phyloP scores from a whole-genome alignment of 2,329 filamentous ascomycete species.

The Septoria petroselini region DNA sequence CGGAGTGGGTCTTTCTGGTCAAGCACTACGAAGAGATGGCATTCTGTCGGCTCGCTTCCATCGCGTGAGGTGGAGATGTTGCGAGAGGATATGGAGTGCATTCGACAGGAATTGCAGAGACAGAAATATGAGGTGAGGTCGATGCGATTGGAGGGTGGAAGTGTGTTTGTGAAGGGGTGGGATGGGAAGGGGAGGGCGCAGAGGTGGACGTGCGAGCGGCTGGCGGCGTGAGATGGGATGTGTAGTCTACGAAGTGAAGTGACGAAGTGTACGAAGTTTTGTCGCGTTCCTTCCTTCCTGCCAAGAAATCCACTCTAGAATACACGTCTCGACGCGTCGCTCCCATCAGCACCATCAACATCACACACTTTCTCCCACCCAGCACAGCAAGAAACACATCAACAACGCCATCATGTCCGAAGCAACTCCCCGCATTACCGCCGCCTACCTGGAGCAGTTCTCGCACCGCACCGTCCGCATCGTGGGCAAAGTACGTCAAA shows the following conservation, averaged over 20 bases:
- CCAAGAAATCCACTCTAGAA: too few species aligned
- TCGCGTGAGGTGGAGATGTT: background rate
- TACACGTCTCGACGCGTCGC: background rate
- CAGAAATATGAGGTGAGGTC: background rate
- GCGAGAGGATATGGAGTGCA: constrained; percentile 6
- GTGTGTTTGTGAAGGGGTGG: constrained; percentile 1
- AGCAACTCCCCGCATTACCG: constrained; percentile 78
- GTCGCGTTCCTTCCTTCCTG: too few species aligned
- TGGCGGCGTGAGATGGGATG: background rate
- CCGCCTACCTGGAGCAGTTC: constrained; percentile 74
- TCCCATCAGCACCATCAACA: background rate
- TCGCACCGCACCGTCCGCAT: constrained; percentile 71
- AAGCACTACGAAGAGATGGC: background rate
- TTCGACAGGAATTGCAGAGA: constrained; percentile 1
- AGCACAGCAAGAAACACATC: background rate
- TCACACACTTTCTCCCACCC: background rate
- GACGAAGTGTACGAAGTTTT: too few species aligned
- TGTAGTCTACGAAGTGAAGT: too few species aligned
- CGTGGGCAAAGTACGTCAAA: constrained; percentile 76
- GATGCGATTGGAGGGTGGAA: constrained; percentile 5
- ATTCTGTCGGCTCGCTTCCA: background rate
- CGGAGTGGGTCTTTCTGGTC: background rate
- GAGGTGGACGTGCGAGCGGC: constrained; percentile 2
- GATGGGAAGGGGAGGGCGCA: constrained; percentile 3
- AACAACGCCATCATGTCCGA: constrained; percentile 59